Evolutionary conservation across 1,284 basidiomycete species (phyloP).

Genomic region (Apiotrichum porosum): DNA sequence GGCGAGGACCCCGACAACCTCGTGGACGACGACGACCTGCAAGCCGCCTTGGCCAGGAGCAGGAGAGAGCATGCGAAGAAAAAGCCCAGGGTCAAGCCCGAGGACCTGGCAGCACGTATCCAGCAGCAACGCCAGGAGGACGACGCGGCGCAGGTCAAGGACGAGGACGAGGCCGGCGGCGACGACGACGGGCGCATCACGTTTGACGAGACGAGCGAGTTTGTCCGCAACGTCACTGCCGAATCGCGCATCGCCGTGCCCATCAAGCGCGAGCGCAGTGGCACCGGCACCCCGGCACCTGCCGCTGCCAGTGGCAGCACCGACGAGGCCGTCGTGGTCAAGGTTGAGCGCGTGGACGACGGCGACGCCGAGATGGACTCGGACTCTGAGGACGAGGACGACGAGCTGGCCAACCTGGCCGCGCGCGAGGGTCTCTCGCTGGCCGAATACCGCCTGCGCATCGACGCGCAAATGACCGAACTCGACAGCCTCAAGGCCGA

Average conservation of each 20-base stretch:
- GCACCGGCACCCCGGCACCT: constrained; percentile 21
- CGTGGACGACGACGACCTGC: constrained; percentile 97
- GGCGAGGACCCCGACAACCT: constrained; percentile 77
- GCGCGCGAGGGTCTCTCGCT: constrained; percentile 46
- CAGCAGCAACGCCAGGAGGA: constrained; percentile 55
- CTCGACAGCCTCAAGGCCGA: constrained; percentile 66
- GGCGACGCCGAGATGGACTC: constrained; percentile 60
- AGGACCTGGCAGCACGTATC: constrained; percentile 75
- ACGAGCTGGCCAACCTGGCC: constrained; percentile 47
- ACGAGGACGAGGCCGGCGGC: constrained; percentile 60
- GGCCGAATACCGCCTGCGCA: constrained; percentile 46
- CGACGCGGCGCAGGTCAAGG: constrained; percentile 51
- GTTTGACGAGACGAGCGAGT: constrained; percentile 96
- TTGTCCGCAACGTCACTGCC: constrained; percentile 79
- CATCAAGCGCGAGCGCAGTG: constrained; percentile 40
- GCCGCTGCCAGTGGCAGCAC: constrained; percentile 44
- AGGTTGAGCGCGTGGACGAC: constrained; percentile 48
- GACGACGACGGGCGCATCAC: constrained; percentile 64
- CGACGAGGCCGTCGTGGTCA: constrained; percentile 50
- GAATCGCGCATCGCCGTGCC: constrained; percentile 36
- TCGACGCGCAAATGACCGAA: constrained; percentile 45
- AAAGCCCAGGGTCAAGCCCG: constrained; percentile 70
- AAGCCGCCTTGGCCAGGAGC: constrained; percentile 82
- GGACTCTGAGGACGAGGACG: constrained; percentile 70
- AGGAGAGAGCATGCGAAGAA: constrained; percentile 76